Base-by-base conservation (phyloP, 2,329 filamentous ascomycete species). In the Microcyclosporella mali region DNA sequence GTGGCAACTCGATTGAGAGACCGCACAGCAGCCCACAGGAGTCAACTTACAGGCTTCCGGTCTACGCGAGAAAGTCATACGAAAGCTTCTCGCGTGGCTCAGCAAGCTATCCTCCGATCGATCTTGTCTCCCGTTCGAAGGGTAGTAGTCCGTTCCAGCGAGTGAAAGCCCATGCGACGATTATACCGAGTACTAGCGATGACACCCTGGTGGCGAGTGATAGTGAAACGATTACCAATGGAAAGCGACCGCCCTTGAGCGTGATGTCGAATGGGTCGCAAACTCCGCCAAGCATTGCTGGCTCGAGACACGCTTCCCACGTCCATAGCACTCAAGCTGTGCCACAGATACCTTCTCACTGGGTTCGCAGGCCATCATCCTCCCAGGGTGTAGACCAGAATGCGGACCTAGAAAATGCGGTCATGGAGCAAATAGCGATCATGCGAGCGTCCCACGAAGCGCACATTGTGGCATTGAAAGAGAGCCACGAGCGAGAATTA, bases 401-500 rank as follows among this genome's bases (percentile, higher is more conserved):
- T 17, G 33, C 33, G 33, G 33, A 34, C 6, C 31, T 35, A 33
- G 17, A 31, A 19, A 17, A 34, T 40, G 37, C 7, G 15, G 21
- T 40, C 11, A 28, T 56, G 15, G 47, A 57, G 2, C 65, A 68
- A 36, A 64, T 69, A 33, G 46, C 53, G 9, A 57, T 51, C 39
- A 49, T 70, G 41, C 59, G 60, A 34, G 52, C 50, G 17, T 62
- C 66, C 10, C 66, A 70, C 44, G 66, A 70, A 43, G 57, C 62
- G 3, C 64, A 69, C 40, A 45, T 67, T 15, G 47, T 48, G 12
- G 65, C 56, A 38, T 51, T 70, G 30, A 55, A 52, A 39, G 60
- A 64, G 30, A 53, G 65, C n/a, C 67, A 70, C 49, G 55, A 56
- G 12, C 59, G 58, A 19, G 68, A 70, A 54, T 41, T 70, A 8